Percentiles rank a stretch among this genome's conserved stretches.
phyloP scores from a whole-genome alignment of 352 stramenopile genomes.

The Phytophthora rubi region DNA sequence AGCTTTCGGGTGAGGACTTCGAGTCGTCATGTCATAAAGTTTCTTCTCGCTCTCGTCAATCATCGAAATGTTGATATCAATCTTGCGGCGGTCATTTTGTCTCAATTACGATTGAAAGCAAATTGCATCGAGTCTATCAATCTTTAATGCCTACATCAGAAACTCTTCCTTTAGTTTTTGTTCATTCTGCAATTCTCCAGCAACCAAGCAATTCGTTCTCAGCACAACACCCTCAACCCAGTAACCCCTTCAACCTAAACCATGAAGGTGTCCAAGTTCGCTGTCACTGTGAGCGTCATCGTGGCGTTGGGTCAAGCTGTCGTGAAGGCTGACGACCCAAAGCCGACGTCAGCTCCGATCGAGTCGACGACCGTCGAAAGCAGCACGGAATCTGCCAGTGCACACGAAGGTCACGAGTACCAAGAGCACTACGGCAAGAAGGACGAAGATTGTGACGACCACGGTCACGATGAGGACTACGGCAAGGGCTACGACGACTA shows the following conservation, averaged over 20 bases:
- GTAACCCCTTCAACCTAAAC: background rate
- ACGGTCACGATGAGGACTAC: background rate
- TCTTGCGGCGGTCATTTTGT: background rate
- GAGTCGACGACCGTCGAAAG: background rate
- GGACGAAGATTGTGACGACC: background rate
- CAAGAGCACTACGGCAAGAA: background rate
- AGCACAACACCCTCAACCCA: background rate
- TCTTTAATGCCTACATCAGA: background rate
- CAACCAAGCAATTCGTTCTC: constrained; percentile 2
- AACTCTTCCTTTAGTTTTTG: background rate
- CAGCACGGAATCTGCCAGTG: background rate
- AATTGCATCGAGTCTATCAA: background rate
- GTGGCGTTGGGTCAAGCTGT: background rate
- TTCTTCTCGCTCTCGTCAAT: background rate
- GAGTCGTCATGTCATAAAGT: no score
- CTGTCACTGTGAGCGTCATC: background rate
- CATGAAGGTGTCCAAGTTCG: constrained; percentile 2
- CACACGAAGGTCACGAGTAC: constrained; percentile 1
- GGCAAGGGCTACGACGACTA: background rate
- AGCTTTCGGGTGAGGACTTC: no score
- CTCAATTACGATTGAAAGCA: background rate
- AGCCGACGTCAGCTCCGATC: background rate
- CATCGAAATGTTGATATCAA: background rate
- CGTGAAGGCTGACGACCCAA: constrained; percentile 3
- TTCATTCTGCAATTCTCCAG: constrained; percentile 10